These are phyloP conservation scores for Fraxinus quadrangulata DNA, from an alignment of 257 asterid species.

Conservation along the genomic window DNA sequence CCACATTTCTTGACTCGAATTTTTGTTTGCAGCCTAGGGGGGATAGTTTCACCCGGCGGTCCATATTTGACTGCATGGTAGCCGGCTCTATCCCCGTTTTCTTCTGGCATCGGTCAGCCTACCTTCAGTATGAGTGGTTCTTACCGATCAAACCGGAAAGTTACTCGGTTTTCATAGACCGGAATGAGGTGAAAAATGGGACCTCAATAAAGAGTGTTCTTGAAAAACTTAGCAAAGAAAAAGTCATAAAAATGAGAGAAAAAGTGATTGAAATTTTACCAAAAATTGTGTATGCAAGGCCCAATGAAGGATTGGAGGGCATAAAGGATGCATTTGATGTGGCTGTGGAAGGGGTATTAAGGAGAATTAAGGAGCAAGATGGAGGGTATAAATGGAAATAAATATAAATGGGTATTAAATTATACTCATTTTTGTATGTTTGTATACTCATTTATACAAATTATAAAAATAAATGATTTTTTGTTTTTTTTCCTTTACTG, in stretches of 20 bases:
- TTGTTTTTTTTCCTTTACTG: not conserved
- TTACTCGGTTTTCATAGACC: constrained; percentile 76
- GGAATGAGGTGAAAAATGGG: constrained; percentile 62
- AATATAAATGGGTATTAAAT: no score
- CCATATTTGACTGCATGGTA: constrained; percentile 86
- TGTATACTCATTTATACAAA: no score
- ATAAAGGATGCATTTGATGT: constrained; percentile 76
- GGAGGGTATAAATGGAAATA: constrained; percentile 49
- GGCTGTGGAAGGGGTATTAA: constrained; percentile 70
- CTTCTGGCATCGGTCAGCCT: constrained; percentile 78
- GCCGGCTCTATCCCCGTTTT: constrained; percentile 91
- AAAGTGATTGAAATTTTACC: constrained; percentile 64
- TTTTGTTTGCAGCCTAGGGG: constrained; percentile 93
- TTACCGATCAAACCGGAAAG: constrained; percentile 64
- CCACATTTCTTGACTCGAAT: constrained; percentile 66
- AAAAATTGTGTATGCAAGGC: constrained; percentile 52
- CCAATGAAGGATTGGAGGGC: constrained; percentile 53
- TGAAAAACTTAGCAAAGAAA: constrained; percentile 40
- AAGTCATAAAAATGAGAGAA: constrained; percentile 59
- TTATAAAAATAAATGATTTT: no score
- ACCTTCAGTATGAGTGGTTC: constrained; percentile 78
- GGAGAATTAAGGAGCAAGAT: constrained; percentile 46
- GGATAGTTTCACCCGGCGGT: constrained; percentile 76
- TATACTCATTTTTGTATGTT: no score
- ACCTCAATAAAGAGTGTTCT: constrained; percentile 50